Percentiles rank a stretch among this genome's conserved stretches.
phyloP scores from a whole-genome alignment of 78 protist genomes.

The Bigelowiella natans region DNA sequence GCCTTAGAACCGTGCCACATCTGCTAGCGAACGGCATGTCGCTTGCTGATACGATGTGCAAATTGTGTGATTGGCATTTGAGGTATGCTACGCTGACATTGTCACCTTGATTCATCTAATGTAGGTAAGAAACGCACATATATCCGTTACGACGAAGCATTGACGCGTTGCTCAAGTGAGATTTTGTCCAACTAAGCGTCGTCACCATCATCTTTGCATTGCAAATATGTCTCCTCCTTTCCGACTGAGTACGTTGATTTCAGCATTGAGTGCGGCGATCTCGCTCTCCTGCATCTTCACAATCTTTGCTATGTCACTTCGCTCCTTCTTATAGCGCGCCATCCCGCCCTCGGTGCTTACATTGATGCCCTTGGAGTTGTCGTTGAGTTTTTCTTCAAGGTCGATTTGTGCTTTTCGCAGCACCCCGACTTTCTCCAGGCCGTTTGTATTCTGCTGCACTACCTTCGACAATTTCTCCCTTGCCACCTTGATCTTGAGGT shows the following conservation, averaged over 20 bases:
- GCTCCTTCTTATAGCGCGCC: neutral
- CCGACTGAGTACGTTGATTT: neutral
- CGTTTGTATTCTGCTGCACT: neutral
- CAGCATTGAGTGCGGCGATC: neutral
- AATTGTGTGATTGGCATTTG: too few relatives aligned
- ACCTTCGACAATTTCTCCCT: neutral
- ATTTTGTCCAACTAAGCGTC: too few relatives aligned
- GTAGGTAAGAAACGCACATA: too few relatives aligned
- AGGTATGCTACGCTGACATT: too few relatives aligned
- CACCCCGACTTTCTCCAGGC: neutral
- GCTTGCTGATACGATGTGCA: too few relatives aligned
- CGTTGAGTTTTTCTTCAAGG: neutral
- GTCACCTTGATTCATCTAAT: too few relatives aligned
- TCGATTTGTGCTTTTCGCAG: neutral
- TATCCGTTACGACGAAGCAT: too few relatives aligned
- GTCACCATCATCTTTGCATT: too few relatives aligned
- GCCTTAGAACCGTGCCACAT: too few relatives aligned
- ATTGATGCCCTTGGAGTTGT: neutral
- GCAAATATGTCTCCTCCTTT: too few relatives aligned
- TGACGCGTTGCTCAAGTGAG: too few relatives aligned
- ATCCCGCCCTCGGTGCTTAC: neutral
- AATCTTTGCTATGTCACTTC: neutral
- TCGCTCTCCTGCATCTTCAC: neutral
- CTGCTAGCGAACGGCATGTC: too few relatives aligned
- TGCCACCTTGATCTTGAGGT: neutral